A percentile compares a stretch with the other conserved stretches of the same genome.
Conservation (phyloP, 495 filamentous ascomycete species). For the Chaetomium fimeti region DNA sequence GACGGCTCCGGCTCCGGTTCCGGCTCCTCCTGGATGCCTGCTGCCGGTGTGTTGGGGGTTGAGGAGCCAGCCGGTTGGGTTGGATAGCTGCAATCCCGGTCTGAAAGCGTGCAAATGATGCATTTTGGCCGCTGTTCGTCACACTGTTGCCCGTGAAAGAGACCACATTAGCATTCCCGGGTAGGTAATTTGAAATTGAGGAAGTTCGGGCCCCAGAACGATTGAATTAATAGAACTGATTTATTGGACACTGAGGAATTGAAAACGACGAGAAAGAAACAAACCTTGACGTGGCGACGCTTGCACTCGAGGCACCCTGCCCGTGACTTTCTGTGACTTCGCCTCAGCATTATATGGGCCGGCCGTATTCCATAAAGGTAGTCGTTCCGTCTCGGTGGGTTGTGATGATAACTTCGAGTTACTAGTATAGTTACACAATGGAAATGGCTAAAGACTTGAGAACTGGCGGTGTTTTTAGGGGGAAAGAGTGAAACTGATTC, state of each 20-base stretch:
- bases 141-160: slow-evolving; percentile 28
- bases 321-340: slow-evolving; percentile 43
- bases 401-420: background rate
- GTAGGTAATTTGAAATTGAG: background rate
- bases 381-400: background rate
- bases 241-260: background rate
- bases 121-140: slow-evolving; percentile 40
- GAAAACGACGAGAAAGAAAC: background rate
- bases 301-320: slow-evolving; percentile 44
- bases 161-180: slow-evolving; percentile 3
- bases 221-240: background rate
- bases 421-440: background rate
- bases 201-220: background rate
- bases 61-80: background rate
- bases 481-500: background rate
- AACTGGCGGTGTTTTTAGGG: background rate
- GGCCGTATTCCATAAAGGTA: background rate
- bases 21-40: background rate
- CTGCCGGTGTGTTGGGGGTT: slow-evolving; percentile 2
- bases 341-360: slow-evolving; percentile 34
- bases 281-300: slow-evolving; percentile 42
- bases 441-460: background rate
- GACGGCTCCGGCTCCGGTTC: background rate
- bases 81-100: slow-evolving; percentile 37
- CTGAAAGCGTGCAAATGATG: slow-evolving; percentile 38